A percentile compares a stretch with the other conserved stretches of the same genome.
These are phyloP conservation scores for Suhomyces maxii DNA, from an alignment of 1,139 yeast species.

Conservation along the genomic window DNA sequence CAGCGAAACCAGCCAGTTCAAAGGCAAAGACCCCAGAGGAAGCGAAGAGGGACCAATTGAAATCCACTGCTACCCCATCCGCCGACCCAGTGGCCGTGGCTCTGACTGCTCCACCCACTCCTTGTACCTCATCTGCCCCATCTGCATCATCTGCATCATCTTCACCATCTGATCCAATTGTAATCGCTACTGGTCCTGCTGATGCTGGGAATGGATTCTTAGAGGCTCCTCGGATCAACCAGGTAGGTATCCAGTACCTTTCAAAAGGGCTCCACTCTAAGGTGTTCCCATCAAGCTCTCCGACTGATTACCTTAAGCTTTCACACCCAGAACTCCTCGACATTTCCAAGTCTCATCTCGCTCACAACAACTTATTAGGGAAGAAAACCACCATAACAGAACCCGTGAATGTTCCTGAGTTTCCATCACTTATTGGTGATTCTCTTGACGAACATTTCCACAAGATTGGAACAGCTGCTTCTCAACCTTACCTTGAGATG, in stretches of 20 bases:
- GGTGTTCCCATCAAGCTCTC: slow-evolving; percentile 51
- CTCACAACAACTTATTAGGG: slow-evolving; percentile 68
- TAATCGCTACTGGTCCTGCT: no score
- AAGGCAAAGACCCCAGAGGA: no score
- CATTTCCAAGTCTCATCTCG: slow-evolving; percentile 62
- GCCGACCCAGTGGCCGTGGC: not conserved
- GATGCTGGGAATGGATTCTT: not conserved
- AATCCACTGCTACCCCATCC: not conserved
- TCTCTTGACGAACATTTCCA: slow-evolving; percentile 84
- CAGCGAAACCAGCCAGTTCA: not conserved
- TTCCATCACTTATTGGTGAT: slow-evolving; percentile 72
- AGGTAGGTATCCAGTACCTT: slow-evolving; percentile 65
- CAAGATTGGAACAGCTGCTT: slow-evolving; percentile 59
- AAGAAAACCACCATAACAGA: slow-evolving; percentile 67
- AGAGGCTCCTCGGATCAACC: slow-evolving; percentile 60
- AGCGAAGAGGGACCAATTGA: not conserved
- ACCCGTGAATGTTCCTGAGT: slow-evolving; percentile 56
- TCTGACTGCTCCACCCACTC: no score
- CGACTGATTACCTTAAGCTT: slow-evolving; percentile 25
- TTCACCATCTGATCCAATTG: no score
- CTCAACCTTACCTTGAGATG: slow-evolving; percentile 61
- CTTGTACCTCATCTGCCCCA: no score
- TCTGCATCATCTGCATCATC: no score
- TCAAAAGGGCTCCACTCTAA: slow-evolving; percentile 58
- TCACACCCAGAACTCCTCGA: slow-evolving; percentile 45